Conservation (phyloP, 371 early-diverging fungal genomes). For the Sporodiniella umbellata region DNA sequence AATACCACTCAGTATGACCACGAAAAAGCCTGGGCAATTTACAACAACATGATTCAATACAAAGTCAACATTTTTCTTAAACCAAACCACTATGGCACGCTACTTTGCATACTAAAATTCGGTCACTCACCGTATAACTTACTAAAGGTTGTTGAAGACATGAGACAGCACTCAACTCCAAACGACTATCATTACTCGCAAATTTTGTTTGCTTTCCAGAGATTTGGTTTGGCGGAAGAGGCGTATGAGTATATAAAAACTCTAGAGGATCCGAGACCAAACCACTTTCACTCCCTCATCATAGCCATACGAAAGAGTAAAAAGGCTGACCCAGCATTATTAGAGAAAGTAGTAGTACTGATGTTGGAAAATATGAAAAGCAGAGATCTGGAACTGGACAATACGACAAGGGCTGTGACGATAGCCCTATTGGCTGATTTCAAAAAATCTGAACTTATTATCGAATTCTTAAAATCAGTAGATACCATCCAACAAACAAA, state of each 20-base stretch:
- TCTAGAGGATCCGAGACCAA: conserved; percentile 6
- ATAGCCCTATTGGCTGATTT: conserved; percentile 21
- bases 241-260: conserved; percentile 20
- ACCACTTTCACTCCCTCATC: conserved; percentile 35
- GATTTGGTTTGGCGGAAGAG: conserved; percentile 20
- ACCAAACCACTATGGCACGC: conserved; percentile 35
- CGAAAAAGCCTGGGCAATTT: conserved; percentile 34
- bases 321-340: background rate
- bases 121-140: conserved; percentile 16
- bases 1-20: conserved; percentile 17
- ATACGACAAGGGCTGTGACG: conserved; percentile 27
- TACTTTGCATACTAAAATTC: conserved; percentile 36
- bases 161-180: conserved; percentile 14
- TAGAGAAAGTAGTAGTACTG: conserved; percentile 10
- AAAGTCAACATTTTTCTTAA: conserved; percentile 21
- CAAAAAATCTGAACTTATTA: conserved; percentile 4
- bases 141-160: conserved; percentile 27
- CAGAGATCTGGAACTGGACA: conserved; percentile 11
- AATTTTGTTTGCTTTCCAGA: conserved; percentile 32
- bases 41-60: conserved; percentile 25
- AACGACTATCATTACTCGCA: conserved; percentile 22
- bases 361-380: conserved; percentile 24
- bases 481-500: background rate
- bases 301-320: conserved; percentile 16
- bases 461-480: conserved; percentile 29